phyloP scores from a whole-genome alignment of 225 moss, liverwort and hornwort genomes.

The Neckera pumila region DNA sequence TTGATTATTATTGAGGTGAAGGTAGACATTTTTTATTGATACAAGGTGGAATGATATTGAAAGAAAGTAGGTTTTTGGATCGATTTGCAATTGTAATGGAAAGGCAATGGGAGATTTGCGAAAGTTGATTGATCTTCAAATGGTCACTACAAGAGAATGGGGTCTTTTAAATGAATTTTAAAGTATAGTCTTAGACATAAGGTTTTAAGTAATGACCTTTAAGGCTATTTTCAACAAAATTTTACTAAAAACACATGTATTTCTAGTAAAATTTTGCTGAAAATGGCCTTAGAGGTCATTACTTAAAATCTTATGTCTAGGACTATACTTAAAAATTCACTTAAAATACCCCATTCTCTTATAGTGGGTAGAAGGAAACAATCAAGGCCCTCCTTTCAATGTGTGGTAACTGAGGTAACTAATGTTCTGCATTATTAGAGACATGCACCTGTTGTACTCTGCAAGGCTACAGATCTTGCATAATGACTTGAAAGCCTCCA shows the following conservation, averaged over 20 bases:
- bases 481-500: not conserved
- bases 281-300: no score
- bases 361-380: not conserved
- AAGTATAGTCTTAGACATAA: no score
- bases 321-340: no score
- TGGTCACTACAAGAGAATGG: no score
- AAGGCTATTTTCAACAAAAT: no score
- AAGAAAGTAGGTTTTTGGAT: not conserved
- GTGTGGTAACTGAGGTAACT: not conserved
- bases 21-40: not conserved
- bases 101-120: not conserved
- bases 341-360: no score
- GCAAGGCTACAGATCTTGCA: rapidly evolving
- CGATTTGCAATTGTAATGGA: not conserved
- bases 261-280: no score
- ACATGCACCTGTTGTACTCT: not conserved
- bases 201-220: no score
- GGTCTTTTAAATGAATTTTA: no score
- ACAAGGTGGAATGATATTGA: not conserved
- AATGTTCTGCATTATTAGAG: not conserved
- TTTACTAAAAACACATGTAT: no score
- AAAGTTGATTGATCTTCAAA: not conserved
- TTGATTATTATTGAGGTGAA: rapidly evolving
- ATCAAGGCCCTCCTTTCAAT: not conserved
- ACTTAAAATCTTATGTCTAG: no score